Conservation (phyloP, 129 eudicot genomes). For the Lactuca saligna region DNA sequence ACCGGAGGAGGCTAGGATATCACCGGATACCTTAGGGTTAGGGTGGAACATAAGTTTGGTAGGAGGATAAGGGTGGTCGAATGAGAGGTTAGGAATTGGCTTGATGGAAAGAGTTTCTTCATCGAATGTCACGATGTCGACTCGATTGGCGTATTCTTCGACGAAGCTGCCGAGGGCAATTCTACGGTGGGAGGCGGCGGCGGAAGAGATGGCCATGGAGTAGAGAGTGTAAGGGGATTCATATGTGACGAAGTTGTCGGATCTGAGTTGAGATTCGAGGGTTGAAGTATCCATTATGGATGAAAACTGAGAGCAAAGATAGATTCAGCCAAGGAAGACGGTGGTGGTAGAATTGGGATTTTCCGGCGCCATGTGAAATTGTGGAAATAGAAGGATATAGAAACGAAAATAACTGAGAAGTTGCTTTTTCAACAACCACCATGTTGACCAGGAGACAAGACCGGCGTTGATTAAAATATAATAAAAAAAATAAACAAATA, state of each 20-base stretch:
- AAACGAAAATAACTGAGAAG: background rate
- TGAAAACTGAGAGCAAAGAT: background rate
- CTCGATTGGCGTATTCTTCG: conserved; percentile 60
- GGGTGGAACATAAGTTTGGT: conserved; percentile 80
- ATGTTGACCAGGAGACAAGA: background rate
- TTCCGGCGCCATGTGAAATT: conserved; percentile 3
- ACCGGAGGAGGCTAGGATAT: conserved; percentile 65
- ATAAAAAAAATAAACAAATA: no score
- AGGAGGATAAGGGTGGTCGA: conserved; percentile 79
- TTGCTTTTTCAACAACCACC: conserved; percentile 3
- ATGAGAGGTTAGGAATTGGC: conserved; percentile 45
- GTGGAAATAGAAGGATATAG: background rate
- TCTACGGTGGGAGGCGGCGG: conserved; percentile 32
- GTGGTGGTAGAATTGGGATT: conserved; percentile 11
- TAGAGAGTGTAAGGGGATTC: conserved; percentile 58
- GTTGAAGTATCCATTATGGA: conserved; percentile 42
- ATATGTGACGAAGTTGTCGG: conserved; percentile 42
- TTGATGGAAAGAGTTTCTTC: conserved; percentile 43
- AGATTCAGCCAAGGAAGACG: background rate
- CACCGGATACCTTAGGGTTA: conserved; percentile 15
- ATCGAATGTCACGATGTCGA: conserved; percentile 58
- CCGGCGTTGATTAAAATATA: background rate
- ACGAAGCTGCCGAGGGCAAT: conserved; percentile 80
- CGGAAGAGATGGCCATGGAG: conserved; percentile 62
- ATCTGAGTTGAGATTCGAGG: conserved; percentile 39